These are phyloP conservation scores for Cryptosporidium ryanae DNA, from an alignment of 169 alveolate species.

Conservation along the genomic window DNA sequence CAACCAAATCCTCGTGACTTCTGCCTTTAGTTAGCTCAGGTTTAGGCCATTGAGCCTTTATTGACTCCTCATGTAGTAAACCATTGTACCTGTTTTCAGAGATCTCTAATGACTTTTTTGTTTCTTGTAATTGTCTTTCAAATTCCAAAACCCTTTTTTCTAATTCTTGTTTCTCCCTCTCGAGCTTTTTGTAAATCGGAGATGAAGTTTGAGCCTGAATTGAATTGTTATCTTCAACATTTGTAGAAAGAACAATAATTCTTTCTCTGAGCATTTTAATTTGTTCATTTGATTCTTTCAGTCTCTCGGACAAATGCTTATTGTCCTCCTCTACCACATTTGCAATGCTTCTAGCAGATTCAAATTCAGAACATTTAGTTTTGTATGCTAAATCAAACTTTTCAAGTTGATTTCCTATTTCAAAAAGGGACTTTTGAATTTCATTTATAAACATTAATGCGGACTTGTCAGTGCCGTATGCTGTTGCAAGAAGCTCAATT, in stretches of 20 bases:
- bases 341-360: conserved; percentile 29
- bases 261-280: conserved; percentile 61
- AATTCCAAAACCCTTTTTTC: conserved; percentile 27
- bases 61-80: conserved; percentile 18
- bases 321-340: conserved; percentile 52
- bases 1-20: conserved; percentile 63
- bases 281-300: conserved; percentile 67
- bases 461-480: conserved; percentile 22
- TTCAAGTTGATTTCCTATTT: conserved; percentile 33
- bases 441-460: conserved; percentile 43
- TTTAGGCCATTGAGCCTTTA: conserved; percentile 49
- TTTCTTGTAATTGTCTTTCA: conserved; percentile 23
- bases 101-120: conserved; percentile 15
- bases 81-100: conserved; percentile 24
- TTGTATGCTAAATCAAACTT: conserved; percentile 28
- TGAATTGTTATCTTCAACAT: conserved; percentile 53
- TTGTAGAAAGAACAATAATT: conserved; percentile 44
- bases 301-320: conserved; percentile 56
- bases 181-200: conserved; percentile 53
- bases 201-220: conserved; percentile 44
- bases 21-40: conserved; percentile 25
- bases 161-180: conserved; percentile 33
- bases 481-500: conserved; percentile 38
- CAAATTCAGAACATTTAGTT: conserved; percentile 41
- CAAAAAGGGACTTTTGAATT: conserved; percentile 47